Base-by-base conservation (phyloP, 331 rosid genomes). In the Acacia pycnantha region DNA sequence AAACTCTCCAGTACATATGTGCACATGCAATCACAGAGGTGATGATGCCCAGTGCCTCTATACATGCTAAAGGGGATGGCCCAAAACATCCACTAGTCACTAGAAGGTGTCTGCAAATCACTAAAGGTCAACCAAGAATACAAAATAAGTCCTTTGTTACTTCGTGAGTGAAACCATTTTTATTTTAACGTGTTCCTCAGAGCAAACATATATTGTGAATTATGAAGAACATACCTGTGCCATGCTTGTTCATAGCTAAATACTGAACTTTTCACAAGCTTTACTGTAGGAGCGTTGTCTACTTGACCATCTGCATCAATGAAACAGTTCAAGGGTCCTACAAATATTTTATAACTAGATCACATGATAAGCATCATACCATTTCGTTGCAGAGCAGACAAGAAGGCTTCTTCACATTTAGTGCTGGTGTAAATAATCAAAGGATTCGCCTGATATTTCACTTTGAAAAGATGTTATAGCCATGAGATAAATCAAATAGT, bases 191-290 rank as follows among this genome's bases (percentile, higher is more conserved):
- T 44, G 35, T 67, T 85, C 41, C 68, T 40, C 22, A 48, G 58
- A 70, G 64, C 51, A 78, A 64, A 69, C 77, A 70, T 43, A n/a
- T 68, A 58, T 48, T 51, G 33, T 70, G 82, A 73, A 78, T 72
- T 31, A 2, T 62, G 44, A 26, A 72, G 2, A 78, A 29, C 19
- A 47, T 88, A 95, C 98, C 98, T 91, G 79, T 95, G 98, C 98
- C 98, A 95, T 41, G 98, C 98, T 85, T 95, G 98, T 91, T 95
- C 98, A 78, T 90, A 95, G 88, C 94, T 91, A 90, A 95, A 95
- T 82, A 93, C 84, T 83, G 98, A 92, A 84, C 96, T 95, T 86
- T 95, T 95, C 46, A 95, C 92, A 75, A 95, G 92, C 92, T 93
- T 95, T 79, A 95, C 93, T 3, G 91, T 77, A 53, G 90, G 91